Evolutionary conservation across 305 asterid genomes (phyloP).

Genomic region (Plantago coronopus): DNA sequence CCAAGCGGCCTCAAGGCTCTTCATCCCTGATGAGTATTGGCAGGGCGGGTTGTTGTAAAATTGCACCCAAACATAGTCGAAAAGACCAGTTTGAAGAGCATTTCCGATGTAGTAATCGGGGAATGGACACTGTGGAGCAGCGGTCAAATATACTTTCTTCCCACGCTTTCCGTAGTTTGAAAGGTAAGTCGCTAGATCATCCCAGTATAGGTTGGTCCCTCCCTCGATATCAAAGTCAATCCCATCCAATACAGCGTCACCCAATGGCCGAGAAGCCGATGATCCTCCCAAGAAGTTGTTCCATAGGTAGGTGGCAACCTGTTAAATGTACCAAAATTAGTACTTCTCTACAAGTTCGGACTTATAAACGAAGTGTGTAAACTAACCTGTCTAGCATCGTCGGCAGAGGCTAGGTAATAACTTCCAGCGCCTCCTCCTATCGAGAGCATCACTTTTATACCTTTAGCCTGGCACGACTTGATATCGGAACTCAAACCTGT

Average conservation of each 20-base stretch:
- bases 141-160: conserved; percentile 28
- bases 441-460: conserved; percentile 25
- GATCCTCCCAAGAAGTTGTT: conserved; percentile 27
- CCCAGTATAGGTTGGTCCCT: conserved; percentile 29
- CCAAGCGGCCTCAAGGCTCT: conserved; percentile 26
- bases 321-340: too few species aligned
- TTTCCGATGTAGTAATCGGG: conserved; percentile 30
- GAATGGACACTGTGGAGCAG: conserved; percentile 31
- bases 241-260: conserved; percentile 28
- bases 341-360: too few species aligned
- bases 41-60: conserved; percentile 32
- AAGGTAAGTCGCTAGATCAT: conserved; percentile 23
- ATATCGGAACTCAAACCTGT: conserved; percentile 17
- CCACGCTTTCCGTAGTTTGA: conserved; percentile 21
- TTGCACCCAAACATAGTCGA: conserved; percentile 31
- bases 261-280: conserved; percentile 27
- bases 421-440: conserved; percentile 29
- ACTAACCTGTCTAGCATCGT: conserved; percentile 23
- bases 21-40: conserved; percentile 26
- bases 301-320: conserved; percentile 26
- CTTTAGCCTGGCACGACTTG: conserved; percentile 24
- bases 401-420: conserved; percentile 23
- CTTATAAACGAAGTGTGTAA: too few species aligned
- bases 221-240: conserved; percentile 32
- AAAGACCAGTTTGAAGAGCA: conserved; percentile 30